Evolutionary conservation across 331 rosid species (phyloP), one percentile per base, ranked within the genome.

Genomic region (Malus hybrid): DNA sequence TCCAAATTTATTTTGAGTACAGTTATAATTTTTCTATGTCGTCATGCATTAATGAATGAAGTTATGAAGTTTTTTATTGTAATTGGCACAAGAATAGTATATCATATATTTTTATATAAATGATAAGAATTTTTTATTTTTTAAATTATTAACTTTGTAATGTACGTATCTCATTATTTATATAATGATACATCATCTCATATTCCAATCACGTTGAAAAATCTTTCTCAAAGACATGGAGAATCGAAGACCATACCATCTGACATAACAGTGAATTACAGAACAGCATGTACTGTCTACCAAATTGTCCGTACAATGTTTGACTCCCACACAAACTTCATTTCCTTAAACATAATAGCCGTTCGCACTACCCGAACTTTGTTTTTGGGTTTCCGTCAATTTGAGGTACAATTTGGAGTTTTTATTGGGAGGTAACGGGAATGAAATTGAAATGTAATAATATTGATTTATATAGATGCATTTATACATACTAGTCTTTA

Each of bases 81-180:
- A 36, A 36, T 36, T 36, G 1, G 11, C 0, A 36, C 1, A 0
- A 0, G 3, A 36, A 8, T 36, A 36, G 0, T 8, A 36, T 0
- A 8, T 36, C 1, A 36, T 0, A 1, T 36, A 36, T 36, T 36
- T 36, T 36, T 36, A 2, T 36, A 36, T 36, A 36, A 2, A 2
- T 2, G 3, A 0, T 28, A 2, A 2, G 0, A 36, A 8, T 0
- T 0, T 8, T 36, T 36, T 36, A 8, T 36, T 36, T 36, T 36
- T 36, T 36, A 36, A 2, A 3, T 36, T 36, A 36, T 36, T 36
- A 36, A 2, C 0, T 0, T 36, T 36, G 0, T 36, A 36, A 36
- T 2, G 3, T 0, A 36, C 1, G 0, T 36, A 8, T 0, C 0
- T 2, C 0, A 36, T 8, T 0, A 36, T 36, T 0, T 36, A 0